Base-by-base conservation (phyloP, 768 basidiomycete genomes). In the Lactifluus piperatus region DNA sequence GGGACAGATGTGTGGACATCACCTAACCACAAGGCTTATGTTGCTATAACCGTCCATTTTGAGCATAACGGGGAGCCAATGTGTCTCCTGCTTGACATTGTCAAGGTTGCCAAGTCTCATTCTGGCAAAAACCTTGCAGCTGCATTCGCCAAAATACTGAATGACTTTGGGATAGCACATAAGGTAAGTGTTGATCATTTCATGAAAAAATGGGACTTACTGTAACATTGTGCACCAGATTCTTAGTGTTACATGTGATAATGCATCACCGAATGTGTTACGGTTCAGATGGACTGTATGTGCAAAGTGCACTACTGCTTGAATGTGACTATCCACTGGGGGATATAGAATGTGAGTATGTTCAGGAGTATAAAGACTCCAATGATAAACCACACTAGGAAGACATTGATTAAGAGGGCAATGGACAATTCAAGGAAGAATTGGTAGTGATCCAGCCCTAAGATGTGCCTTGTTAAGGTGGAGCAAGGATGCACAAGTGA, bases 1-100 rank as follows among this genome's bases (percentile, higher is more conserved):
- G 65, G 65, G 0, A 72, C 71, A 0, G 73, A 77, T 60, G 67
- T 67, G 0, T 77, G 74, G 75, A 73, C 71, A 0, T 73, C 71
- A 0, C 72, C 71, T 0, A 76, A 76, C 50, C 69, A 75, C 48
- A 51, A 65, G 10, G 71, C 70, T 0, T 73, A 65, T 43, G 54
- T 74, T 0, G 71, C 71, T 0, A 47, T 73, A 3, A 68, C 65
- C 0, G 71, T 72, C 3, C 74, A 77, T 47, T 62, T 74, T 26
- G 70, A 73, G 44, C 30, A 68, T 1, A 45, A 74, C 0, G 72
- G 73, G 0, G 49, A 56, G 6, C 70, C 68, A 0, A 30, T 73
- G 0, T 52, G 58, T 0, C 65, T 75, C 4, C 48, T 71, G 0
- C 66, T 78, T 1, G 76, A 78, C 48, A 39, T 78, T 5, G 65